These are phyloP conservation scores for Hanseniaspora thailandica DNA, from an alignment of 805 yeast genomes.

Conservation along the genomic window DNA sequence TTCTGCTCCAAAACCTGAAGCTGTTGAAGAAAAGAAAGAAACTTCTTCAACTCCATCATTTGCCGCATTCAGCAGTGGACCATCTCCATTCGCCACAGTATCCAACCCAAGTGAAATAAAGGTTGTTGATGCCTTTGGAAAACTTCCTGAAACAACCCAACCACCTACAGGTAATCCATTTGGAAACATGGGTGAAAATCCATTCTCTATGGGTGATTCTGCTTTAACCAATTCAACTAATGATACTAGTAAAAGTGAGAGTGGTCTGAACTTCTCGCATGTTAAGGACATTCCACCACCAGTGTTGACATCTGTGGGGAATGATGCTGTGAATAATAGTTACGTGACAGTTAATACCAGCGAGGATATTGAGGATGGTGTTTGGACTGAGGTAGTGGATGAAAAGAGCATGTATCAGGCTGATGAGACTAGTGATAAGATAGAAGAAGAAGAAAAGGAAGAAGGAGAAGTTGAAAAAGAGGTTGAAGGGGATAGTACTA, in stretches of 20 bases:
- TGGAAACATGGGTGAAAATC: not conserved
- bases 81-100: too few species aligned
- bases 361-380: slow-evolving; percentile 19
- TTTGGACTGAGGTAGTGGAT: slow-evolving; percentile 16
- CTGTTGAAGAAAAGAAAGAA: slow-evolving; percentile 15
- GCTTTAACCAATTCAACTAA: slow-evolving; percentile 6
- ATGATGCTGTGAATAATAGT: too few species aligned
- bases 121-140: not conserved
- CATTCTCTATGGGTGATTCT: not conserved
- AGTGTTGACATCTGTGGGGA: too few species aligned
- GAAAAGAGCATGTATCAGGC: slow-evolving; percentile 3
- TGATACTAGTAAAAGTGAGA: not conserved
- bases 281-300: not conserved
- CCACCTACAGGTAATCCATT: not conserved
- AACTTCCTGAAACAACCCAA: not conserved
- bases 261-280: not conserved
- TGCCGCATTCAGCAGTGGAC: not conserved
- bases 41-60: slow-evolving; percentile 16
- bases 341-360: slow-evolving; percentile 16
- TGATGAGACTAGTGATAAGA: slow-evolving; percentile 15
- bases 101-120: not conserved
- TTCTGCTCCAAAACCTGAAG: slow-evolving; percentile 14
- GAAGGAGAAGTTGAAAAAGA: not conserved
- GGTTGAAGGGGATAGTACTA: slow-evolving; percentile 13
- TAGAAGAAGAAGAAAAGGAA: slow-evolving; percentile 8